Evolutionary conservation across 148 eudicot genomes (phyloP).

Genomic region (Vaccinium darrowii): DNA sequence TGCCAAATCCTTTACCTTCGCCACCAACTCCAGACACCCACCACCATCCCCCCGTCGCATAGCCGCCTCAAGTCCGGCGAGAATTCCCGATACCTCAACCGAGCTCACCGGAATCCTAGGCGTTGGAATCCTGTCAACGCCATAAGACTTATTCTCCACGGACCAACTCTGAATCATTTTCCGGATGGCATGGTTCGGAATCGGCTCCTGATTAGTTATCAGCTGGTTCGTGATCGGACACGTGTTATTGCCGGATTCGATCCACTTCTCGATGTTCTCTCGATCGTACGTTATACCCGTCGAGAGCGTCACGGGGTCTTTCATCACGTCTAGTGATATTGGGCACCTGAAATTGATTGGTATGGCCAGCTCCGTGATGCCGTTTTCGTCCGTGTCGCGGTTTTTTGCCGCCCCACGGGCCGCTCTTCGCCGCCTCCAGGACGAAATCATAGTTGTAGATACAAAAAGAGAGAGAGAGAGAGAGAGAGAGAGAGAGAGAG

Average conservation of each 20-base stretch:
- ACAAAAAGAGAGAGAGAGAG: background rate
- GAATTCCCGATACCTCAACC: slow-evolving; percentile 36
- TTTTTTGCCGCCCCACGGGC: slow-evolving; percentile 6
- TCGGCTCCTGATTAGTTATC: slow-evolving; percentile 24
- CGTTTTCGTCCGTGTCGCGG: background rate
- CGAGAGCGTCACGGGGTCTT: slow-evolving; percentile 48
- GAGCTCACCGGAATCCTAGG: slow-evolving; percentile 40
- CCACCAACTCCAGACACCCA: slow-evolving; percentile 29
- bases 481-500: background rate
- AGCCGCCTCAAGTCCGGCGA: slow-evolving; percentile 27
- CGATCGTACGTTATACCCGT: slow-evolving; percentile 48
- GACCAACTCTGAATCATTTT: slow-evolving; percentile 49
- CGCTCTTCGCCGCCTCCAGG: slow-evolving; percentile 36
- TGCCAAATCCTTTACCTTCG: slow-evolving; percentile 31
- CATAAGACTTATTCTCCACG: slow-evolving; percentile 32
- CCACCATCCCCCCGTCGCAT: background rate
- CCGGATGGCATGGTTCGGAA: slow-evolving; percentile 38
- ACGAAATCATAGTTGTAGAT: slow-evolving; percentile 23
- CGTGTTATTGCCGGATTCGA: slow-evolving; percentile 35
- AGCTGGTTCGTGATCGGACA: slow-evolving; percentile 38
- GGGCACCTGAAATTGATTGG: slow-evolving; percentile 42
- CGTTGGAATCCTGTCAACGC: slow-evolving; percentile 43
- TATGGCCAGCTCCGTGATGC: slow-evolving; percentile 19
- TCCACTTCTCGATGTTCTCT: slow-evolving; percentile 40
- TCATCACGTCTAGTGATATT: slow-evolving; percentile 43